Conservation (phyloP, 805 yeast genomes). For the Saccharomycopsis schoenii region DNA sequence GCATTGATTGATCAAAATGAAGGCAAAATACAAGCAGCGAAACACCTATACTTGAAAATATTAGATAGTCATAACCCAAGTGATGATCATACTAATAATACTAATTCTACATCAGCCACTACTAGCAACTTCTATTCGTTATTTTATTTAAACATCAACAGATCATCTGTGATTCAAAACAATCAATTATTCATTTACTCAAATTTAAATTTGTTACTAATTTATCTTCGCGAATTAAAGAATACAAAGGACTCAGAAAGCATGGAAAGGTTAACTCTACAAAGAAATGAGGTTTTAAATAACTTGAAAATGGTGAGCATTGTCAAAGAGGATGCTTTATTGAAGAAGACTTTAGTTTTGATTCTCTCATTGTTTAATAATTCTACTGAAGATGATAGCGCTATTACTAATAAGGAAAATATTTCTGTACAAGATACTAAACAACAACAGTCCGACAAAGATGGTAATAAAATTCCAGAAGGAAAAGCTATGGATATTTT, state of each 20-base stretch:
- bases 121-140: neutral
- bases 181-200: slow-evolving; percentile 9
- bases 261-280: neutral
- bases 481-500: slow-evolving; percentile 1
- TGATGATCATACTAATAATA: neutral
- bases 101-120: neutral
- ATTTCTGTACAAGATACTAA: neutral
- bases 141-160: neutral
- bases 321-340: neutral
- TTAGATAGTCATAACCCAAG: neutral
- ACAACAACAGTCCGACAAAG: neutral
- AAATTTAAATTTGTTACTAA: slow-evolving; percentile 1
- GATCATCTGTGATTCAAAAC: neutral
- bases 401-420: no score
- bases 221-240: neutral
- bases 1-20: slow-evolving; percentile 11
- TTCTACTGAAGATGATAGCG: neutral
- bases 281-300: neutral
- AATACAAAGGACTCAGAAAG: neutral
- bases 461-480: neutral
- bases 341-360: neutral
- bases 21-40: slow-evolving; percentile 8
- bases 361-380: neutral
- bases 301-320: neutral
- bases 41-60: slow-evolving; percentile 3